Evolutionary conservation across 768 basidiomycete genomes (phyloP).

Genomic region (Suillus alpinus): DNA sequence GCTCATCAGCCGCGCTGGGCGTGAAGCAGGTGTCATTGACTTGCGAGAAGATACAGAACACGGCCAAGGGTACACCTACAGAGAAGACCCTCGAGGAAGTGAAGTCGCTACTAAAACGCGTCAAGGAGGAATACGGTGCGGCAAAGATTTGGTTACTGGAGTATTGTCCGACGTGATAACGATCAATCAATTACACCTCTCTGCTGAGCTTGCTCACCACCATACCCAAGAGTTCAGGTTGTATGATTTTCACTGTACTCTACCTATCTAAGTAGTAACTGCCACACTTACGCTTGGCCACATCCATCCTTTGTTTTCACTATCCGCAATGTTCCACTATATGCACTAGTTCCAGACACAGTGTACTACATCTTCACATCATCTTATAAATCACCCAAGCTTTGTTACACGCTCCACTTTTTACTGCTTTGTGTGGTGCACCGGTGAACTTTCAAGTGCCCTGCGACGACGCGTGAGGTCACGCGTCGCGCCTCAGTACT

Average conservation of each 20-base stretch:
- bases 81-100: constrained; percentile 61
- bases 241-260: constrained; percentile 4
- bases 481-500: constrained; percentile 14
- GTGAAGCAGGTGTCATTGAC: constrained; percentile 75
- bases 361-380: constrained; percentile 23
- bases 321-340: constrained; percentile 18
- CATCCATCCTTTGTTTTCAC: constrained; percentile 9
- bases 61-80: constrained; percentile 48
- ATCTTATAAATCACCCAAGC: constrained; percentile 12
- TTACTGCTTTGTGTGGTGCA: not conserved
- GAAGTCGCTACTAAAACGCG: constrained; percentile 48
- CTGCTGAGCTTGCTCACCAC: not conserved
- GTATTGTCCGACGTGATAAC: constrained; percentile 12
- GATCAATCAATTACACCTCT: not conserved
- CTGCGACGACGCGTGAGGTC: constrained; percentile 4
- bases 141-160: constrained; percentile 69
- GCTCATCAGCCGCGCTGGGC: constrained; percentile 93
- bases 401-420: constrained; percentile 1
- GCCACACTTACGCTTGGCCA: constrained; percentile 3
- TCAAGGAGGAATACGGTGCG: constrained; percentile 64
- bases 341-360: constrained; percentile 22
- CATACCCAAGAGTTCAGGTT: constrained; percentile 4
- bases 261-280: constrained; percentile 5
- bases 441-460: not conserved
- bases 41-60: constrained; percentile 91